Base-by-base conservation (phyloP, 345 rosid genomes). In the Dimocarpus longan region DNA sequence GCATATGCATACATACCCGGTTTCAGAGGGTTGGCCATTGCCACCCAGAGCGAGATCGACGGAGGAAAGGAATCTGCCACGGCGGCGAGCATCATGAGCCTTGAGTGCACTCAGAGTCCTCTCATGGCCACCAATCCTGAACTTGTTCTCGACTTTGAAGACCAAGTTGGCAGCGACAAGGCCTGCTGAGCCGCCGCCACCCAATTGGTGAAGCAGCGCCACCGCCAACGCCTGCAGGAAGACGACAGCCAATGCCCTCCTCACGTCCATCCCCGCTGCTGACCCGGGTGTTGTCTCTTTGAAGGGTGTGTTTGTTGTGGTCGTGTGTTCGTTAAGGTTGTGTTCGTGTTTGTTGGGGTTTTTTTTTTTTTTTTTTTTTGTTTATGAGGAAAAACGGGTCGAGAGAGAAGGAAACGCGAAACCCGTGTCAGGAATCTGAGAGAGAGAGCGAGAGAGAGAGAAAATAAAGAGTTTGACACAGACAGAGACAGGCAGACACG, bases 41-140 rank as follows among this genome's bases (percentile, higher is more conserved):
- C 99, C 98, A 1, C 98, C 99, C 28, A 95, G 68, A 59, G 88
- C 88, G 43, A 95, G 76, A 81, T 90, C 91, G 71, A 89, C 54
- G 82, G 92, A 76, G 66, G 91, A 74, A 39, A 95, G 92, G 76
- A 90, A 80, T 26, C 99, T 85, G 52, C 90, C 80, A 63, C 90
- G 98, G 18, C 98, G 99, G 71, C 54, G 87, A 32, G 79, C 77
- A 79, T 96, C 99, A 72, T 96, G 98, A 63, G 88, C 82, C 65
- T 80, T 91, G 22, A 91, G 74, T 5, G 89, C 93, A 26, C 74
- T 74, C 24, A 94, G 80, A 39, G 80, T 82, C 46, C 78, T 88
- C 73, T 76, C 81, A 32, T 74, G 76, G 1, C 92, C 94, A 46
- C 70, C 70, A 0, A 42, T 40, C 37, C 86, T 85, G 77, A 91